Conservation (phyloP, 495 filamentous ascomycete genomes). For the Achaetomiella virescens region DNA sequence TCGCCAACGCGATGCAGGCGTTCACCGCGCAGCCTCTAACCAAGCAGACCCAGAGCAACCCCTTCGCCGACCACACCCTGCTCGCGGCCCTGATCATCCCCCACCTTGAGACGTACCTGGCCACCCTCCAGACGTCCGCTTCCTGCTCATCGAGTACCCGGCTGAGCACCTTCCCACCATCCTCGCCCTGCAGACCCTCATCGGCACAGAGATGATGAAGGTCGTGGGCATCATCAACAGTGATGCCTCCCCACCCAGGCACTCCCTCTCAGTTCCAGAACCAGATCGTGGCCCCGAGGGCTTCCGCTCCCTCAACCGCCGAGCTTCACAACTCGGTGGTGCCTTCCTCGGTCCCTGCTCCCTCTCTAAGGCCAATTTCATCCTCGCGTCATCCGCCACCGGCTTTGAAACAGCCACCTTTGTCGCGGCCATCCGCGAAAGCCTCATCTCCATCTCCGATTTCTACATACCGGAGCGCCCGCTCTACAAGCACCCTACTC, state of each 20-base stretch:
- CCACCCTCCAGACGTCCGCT: slow-evolving; percentile 33
- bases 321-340: slow-evolving; percentile 1
- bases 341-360: slow-evolving; percentile 17
- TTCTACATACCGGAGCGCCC: slow-evolving; percentile 32
- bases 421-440: slow-evolving; percentile 36
- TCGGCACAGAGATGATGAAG: slow-evolving; percentile 38
- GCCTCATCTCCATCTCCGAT: slow-evolving; percentile 29
- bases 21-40: slow-evolving; percentile 40
- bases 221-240: slow-evolving; percentile 39
- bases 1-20: slow-evolving; percentile 44
- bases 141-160: slow-evolving; percentile 44
- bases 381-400: slow-evolving; percentile 36
- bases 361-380: slow-evolving; percentile 38
- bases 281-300: slow-evolving; percentile 9
- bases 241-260: slow-evolving; percentile 14
- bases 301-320: slow-evolving; percentile 3
- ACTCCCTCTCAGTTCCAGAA: slow-evolving; percentile 4
- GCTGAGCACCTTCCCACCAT: slow-evolving; percentile 41
- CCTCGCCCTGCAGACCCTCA: slow-evolving; percentile 36
- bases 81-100: slow-evolving; percentile 42
- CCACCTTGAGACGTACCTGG: slow-evolving; percentile 40
- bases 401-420: slow-evolving; percentile 36
- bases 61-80: slow-evolving; percentile 37
- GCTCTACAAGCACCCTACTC: background rate
- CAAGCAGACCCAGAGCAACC: slow-evolving; percentile 40